Conservation (phyloP, 2,329 filamentous ascomycete genomes). For the Cercospora sesami region DNA sequence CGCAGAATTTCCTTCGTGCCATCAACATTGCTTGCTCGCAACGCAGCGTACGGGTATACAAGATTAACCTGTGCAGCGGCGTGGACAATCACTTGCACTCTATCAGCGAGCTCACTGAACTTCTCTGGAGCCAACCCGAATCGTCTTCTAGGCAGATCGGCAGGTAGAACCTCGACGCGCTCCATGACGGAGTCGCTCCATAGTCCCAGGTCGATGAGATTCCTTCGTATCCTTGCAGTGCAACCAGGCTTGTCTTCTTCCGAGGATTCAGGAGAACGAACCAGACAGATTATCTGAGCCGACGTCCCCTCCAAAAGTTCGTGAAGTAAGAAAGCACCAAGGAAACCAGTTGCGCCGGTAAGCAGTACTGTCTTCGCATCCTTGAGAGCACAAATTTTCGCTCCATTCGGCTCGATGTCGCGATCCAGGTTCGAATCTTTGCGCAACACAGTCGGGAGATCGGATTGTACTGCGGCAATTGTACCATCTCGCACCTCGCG, state of each 20-base stretch:
- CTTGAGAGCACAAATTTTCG: conserved; percentile 59
- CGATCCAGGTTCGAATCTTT: conserved; percentile 67
- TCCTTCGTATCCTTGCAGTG: conserved; percentile 71
- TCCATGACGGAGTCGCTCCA: conserved; percentile 78
- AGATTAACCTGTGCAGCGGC: conserved; percentile 77
- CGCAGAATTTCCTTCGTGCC: conserved; percentile 75
- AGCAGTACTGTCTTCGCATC: conserved; percentile 69
- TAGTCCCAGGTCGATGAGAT: conserved; percentile 73
- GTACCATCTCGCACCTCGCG: conserved; percentile 69
- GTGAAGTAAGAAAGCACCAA: conserved; percentile 72
- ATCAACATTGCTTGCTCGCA: conserved; percentile 73
- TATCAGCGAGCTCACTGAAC: conserved; percentile 64
- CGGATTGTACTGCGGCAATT: conserved; percentile 72
- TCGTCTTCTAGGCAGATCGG: conserved; percentile 67
- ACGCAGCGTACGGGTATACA: conserved; percentile 76
- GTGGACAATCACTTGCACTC: conserved; percentile 73
- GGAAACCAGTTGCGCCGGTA: conserved; percentile 73
- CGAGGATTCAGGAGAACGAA: conserved; percentile 68
- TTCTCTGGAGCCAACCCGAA: conserved; percentile 66
- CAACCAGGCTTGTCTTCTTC: conserved; percentile 65
- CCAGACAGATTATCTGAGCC: conserved; percentile 69
- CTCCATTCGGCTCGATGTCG: conserved; percentile 60
- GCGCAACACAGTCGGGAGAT: conserved; percentile 67
- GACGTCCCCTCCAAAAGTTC: conserved; percentile 67
- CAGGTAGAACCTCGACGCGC: conserved; percentile 72